These are phyloP conservation scores for Elsinoe ampelina DNA, from an alignment of 2,329 filamentous ascomycete genomes.

Conservation along the genomic window DNA sequence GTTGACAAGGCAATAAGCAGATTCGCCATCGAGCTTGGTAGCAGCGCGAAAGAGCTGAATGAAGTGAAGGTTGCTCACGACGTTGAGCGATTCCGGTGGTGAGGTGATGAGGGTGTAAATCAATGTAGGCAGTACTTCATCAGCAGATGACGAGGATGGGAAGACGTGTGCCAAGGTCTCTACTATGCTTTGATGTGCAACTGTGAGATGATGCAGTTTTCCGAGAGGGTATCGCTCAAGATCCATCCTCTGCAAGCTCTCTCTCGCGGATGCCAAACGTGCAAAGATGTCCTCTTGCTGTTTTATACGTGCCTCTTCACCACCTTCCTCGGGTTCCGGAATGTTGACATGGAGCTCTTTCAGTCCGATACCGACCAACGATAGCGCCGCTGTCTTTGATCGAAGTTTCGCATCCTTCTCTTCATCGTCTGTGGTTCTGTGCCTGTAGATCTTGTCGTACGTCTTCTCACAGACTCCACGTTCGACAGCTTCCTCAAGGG, in stretches of 20 bases:
- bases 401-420: constrained; percentile 88
- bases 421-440: constrained; percentile 85
- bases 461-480: constrained; percentile 45
- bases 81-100: constrained; percentile 72
- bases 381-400: constrained; percentile 83
- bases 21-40: constrained; percentile 81
- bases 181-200: constrained; percentile 87
- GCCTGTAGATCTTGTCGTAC: constrained; percentile 82
- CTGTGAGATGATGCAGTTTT: constrained; percentile 80
- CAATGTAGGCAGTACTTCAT: constrained; percentile 92
- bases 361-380: constrained; percentile 83
- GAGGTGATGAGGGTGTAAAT: constrained; percentile 94
- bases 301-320: constrained; percentile 34
- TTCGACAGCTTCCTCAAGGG: constrained; percentile 87
- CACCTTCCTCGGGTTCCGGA: constrained; percentile 43
- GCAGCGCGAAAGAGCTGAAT: constrained; percentile 85
- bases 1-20: constrained; percentile 92
- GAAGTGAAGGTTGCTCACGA: constrained; percentile 91
- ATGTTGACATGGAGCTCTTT: constrained; percentile 75
- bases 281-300: constrained; percentile 51
- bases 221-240: constrained; percentile 79
- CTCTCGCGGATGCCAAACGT: constrained; percentile 58
- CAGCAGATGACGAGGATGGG: constrained; percentile 73
- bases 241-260: constrained; percentile 70
- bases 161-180: constrained; percentile 64